Base-by-base conservation (phyloP, 805 yeast species). In the Candida sanyiensis region DNA sequence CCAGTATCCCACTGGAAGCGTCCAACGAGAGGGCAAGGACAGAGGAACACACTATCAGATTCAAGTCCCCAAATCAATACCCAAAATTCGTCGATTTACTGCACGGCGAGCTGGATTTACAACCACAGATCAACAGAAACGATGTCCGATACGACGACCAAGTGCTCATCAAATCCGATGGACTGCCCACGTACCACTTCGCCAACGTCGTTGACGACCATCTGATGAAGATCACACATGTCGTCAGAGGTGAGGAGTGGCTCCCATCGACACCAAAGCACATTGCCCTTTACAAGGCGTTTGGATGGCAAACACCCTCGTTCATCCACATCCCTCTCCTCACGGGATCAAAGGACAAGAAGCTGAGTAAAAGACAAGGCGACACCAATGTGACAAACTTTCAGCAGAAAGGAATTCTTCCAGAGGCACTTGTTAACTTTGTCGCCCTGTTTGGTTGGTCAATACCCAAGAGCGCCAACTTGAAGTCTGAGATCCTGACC, bases 181-280 rank as follows among this genome's bases (percentile, higher is more conserved):
- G 90, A 0, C 64, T 86, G 44, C 99, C 99, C 19, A 93, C 99
- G 0, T 93, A 93, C 52, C 99, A 93, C 61, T 80, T 93, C 54
- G 98, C 98, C 12, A 90, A 86, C 53, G 96, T 93, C 6, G 75
- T 93, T 3, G 99, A 93, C 56, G 99, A 93, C 57, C 94, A 89
- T 57, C 63, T 84, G 33, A 93, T 93, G 98, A 60, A 77, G 33
- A 83, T 93, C 31, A 84, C 96, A 0, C 97, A 93, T 60, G 98
- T 93, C 7, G 78, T 93, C 5, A 70, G 99, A 49, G 99, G 99
- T 24, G 98, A 93, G 55, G 98, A 93, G 59, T 93, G 99, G 98
- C 64, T 93, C 9, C 83, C 95, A 1, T 86, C 97, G 0, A 93
- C 98, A 0, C 96, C 97, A 2, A 90, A 89, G 51, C 98, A 93